Percentiles rank a stretch among this genome's conserved stretches.
phyloP scores from a whole-genome alignment of 2,329 filamentous ascomycete species.

The Ustulina deusta region DNA sequence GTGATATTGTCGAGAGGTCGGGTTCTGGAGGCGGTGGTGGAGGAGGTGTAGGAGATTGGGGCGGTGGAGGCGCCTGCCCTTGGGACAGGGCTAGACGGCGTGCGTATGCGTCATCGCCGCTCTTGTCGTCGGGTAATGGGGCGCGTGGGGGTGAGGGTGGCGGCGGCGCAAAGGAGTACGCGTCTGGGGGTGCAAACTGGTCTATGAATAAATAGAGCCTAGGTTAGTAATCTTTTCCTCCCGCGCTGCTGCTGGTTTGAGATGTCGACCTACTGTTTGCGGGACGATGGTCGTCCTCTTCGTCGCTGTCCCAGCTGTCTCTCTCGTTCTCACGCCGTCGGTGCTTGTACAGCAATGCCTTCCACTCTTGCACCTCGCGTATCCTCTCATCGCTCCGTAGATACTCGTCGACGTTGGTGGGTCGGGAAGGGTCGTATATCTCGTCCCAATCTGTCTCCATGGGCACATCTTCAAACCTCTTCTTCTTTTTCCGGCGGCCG shows the following conservation, averaged over 20 bases:
- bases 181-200: constrained; percentile 70
- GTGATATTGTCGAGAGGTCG: constrained; percentile 75
- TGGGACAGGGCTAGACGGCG: constrained; percentile 70
- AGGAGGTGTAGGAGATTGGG: constrained; percentile 43
- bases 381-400: constrained; percentile 86
- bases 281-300: constrained; percentile 45
- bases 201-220: constrained; percentile 54
- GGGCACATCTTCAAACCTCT: constrained; percentile 70
- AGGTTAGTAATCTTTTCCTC: constrained; percentile 36
- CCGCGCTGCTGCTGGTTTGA: not conserved
- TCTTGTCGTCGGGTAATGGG: constrained; percentile 66
- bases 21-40: constrained; percentile 52
- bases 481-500: constrained; percentile 81
- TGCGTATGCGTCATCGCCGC: constrained; percentile 77
- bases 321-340: constrained; percentile 64
- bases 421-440: constrained; percentile 85
- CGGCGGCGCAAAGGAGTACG: constrained; percentile 69
- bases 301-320: constrained; percentile 52
- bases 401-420: constrained; percentile 88
- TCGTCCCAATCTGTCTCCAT: constrained; percentile 88
- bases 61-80: constrained; percentile 48
- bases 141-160: constrained; percentile 62
- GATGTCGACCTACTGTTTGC: constrained; percentile 52
- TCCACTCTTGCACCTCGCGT: constrained; percentile 86
- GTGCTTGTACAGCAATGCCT: constrained; percentile 81